Percentiles rank a stretch among this genome's conserved stretches.
Evolutionary conservation across 176 grass and related monocot genomes (phyloP).

Genomic region (Dendrocalamus sinicus): DNA sequence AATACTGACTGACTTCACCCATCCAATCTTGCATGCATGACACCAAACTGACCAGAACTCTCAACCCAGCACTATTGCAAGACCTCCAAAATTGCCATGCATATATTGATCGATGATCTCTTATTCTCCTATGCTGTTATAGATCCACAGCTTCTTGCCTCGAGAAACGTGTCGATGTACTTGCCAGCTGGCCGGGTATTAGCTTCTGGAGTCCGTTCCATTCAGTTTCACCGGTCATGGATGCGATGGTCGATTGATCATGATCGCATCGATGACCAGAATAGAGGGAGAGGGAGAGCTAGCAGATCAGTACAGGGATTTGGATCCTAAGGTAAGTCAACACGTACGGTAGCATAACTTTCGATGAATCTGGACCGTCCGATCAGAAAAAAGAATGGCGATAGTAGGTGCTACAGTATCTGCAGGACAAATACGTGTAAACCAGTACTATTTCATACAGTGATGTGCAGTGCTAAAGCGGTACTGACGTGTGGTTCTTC

Average conservation of each 20-base stretch:
- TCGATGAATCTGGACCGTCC: too few relatives aligned
- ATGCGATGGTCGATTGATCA: neutral
- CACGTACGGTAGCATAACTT: too few relatives aligned
- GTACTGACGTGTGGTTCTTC: too few relatives aligned
- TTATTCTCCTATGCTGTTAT: neutral
- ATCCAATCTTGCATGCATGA: constrained; percentile 45
- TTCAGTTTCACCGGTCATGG: neutral
- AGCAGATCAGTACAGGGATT: neutral
- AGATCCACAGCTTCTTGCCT: constrained; percentile 1
- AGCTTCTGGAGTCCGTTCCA: neutral
- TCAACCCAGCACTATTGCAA: neutral
- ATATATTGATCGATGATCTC: neutral
- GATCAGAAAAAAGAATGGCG: too few relatives aligned
- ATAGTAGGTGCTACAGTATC: too few relatives aligned
- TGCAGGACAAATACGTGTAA: too few relatives aligned
- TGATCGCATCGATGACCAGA: constrained; percentile 17
- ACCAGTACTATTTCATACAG: too few relatives aligned
- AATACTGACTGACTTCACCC: constrained; percentile 26
- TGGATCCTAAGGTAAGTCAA: too few relatives aligned
- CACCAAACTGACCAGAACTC: constrained; percentile 6
- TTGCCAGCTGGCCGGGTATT: neutral
- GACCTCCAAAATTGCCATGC: neutral
- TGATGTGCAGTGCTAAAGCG: too few relatives aligned
- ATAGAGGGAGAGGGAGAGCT: neutral
- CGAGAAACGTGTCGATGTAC: neutral